phyloP scores from a whole-genome alignment of 2,329 filamentous ascomycete genomes.

The Fusarium algeriense region DNA sequence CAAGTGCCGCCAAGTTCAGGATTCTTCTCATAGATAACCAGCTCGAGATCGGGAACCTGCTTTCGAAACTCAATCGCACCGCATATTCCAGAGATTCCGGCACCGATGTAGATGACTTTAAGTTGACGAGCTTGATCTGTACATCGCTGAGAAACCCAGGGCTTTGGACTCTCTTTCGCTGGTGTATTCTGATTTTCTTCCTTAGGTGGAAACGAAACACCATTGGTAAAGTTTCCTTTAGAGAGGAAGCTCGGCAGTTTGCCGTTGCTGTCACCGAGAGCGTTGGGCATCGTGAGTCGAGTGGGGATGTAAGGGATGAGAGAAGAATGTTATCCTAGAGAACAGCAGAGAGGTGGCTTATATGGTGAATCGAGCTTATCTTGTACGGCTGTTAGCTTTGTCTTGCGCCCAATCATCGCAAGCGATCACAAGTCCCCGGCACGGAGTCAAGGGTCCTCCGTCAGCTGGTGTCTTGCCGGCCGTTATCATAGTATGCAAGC shows the following conservation, averaged over 20 bases:
- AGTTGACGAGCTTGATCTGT: constrained; percentile 7
- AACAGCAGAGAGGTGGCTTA: background rate
- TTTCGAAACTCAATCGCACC: constrained; percentile 20
- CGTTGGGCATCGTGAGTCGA: background rate
- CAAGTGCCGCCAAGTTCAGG: constrained; percentile 21
- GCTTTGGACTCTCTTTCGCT: background rate
- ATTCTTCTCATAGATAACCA: constrained; percentile 24
- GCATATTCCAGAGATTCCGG: constrained; percentile 2
- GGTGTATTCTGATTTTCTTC: background rate
- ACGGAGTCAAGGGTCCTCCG: background rate
- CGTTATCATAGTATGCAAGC: background rate
- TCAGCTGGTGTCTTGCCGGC: background rate
- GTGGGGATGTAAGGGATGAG: background rate
- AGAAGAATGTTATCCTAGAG: background rate
- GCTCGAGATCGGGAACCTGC: background rate
- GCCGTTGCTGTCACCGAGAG: background rate
- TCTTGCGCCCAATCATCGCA: background rate
- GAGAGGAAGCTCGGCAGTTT: constrained; percentile 3
- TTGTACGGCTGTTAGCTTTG: background rate
- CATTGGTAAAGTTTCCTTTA: background rate
- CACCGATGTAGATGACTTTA: constrained; percentile 20
- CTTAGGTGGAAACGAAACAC: background rate
- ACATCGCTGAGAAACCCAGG: constrained; percentile 2
- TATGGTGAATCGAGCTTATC: background rate
- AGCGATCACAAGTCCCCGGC: background rate